phyloP scores from a whole-genome alignment of 2,329 filamentous ascomycete genomes.

The Madurella mycetomatis region DNA sequence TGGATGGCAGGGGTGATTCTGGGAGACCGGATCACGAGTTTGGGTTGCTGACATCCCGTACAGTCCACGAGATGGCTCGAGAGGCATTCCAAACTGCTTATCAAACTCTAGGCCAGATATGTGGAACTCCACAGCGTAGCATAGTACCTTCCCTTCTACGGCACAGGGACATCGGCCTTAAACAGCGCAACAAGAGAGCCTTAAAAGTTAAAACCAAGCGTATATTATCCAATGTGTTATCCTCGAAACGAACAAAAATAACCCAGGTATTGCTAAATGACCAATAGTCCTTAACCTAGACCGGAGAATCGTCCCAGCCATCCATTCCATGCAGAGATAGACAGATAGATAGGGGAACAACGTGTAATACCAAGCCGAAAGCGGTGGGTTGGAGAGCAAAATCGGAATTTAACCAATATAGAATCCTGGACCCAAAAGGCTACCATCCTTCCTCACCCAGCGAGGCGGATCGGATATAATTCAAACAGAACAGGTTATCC shows the following conservation, averaged over 20 bases:
- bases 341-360: neutral
- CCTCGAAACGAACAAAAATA: neutral
- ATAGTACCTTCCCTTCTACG: too few species aligned
- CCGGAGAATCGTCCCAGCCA: neutral
- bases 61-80: too few species aligned
- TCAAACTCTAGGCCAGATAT: too few species aligned
- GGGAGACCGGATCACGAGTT: too few species aligned
- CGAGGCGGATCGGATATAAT: neutral
- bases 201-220: neutral
- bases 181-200: neutral
- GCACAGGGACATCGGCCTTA: too few species aligned
- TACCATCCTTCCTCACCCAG: neutral
- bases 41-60: too few species aligned
- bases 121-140: too few species aligned
- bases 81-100: neutral
- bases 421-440: neutral
- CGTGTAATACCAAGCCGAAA: slow-evolving; percentile 9
- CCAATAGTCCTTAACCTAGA: neutral
- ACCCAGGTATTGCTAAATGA: neutral
- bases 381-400: neutral
- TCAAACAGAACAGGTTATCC: too few species aligned
- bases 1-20: too few species aligned
- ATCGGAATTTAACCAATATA: neutral
- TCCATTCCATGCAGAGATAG: slow-evolving; percentile 7
- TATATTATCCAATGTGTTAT: slow-evolving; percentile 10